Evolutionary conservation across 2,329 filamentous ascomycete species (phyloP).

Genomic region (Pseudogymnoascus sp.): DNA sequence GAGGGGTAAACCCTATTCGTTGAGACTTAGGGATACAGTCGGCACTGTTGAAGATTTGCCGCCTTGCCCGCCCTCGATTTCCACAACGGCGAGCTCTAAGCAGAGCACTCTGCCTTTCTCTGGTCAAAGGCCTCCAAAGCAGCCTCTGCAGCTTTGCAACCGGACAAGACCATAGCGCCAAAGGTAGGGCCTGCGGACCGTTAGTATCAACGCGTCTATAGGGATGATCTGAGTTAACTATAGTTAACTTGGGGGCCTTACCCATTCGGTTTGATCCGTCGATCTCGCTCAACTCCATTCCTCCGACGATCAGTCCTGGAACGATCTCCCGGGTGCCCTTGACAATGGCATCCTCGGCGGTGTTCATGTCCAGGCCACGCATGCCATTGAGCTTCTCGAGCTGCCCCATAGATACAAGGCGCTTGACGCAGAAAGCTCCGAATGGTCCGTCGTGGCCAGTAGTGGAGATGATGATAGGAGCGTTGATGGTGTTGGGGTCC

Average conservation of each 20-base stretch:
- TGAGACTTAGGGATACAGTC: not conserved
- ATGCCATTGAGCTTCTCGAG: constrained; percentile 82
- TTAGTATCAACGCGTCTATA: not conserved
- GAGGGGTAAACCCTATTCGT: not conserved
- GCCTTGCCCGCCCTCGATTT: not conserved
- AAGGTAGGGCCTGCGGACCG: constrained; percentile 58
- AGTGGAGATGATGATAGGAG: constrained; percentile 78
- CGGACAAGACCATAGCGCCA: constrained; percentile 79
- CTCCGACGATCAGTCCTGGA: constrained; percentile 83
- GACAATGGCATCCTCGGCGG: constrained; percentile 86
- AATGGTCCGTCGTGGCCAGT: constrained; percentile 89
- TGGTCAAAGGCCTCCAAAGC: constrained; percentile 69
- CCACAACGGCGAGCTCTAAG: not conserved
- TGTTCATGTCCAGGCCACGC: constrained; percentile 88
- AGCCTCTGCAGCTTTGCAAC: constrained; percentile 88
- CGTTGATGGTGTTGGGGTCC: constrained; percentile 96
- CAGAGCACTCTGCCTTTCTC: constrained; percentile 56
- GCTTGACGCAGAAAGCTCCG: constrained; percentile 84
- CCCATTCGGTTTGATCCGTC: constrained; percentile 91
- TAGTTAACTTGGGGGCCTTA: constrained; percentile 9
- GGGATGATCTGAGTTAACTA: not conserved
- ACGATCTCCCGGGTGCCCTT: constrained; percentile 84
- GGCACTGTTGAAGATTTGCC: constrained; percentile 1
- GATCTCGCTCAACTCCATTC: constrained; percentile 87
- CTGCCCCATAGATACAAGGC: constrained; percentile 79